Conservation (phyloP, 495 filamentous ascomycete species). For the Trichoderma erinaceum region DNA sequence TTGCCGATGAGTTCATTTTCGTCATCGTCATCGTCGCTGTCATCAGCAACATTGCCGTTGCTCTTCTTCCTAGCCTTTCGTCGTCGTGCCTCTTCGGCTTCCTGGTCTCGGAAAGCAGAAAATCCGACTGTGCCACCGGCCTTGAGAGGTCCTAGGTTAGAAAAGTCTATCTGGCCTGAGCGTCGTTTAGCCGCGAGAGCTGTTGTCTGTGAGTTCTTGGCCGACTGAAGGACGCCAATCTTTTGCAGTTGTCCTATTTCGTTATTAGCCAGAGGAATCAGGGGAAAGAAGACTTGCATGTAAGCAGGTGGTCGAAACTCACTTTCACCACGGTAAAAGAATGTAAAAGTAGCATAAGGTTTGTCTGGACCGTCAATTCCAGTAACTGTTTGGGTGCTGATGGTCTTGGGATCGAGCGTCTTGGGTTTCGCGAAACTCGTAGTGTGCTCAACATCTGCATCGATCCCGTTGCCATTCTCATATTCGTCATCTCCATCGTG, state of each 20-base stretch:
- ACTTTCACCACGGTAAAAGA: slow-evolving; percentile 96
- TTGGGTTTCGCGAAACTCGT: slow-evolving; percentile 99
- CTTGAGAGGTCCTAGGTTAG: slow-evolving; percentile 77
- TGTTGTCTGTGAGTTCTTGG: slow-evolving; percentile 53
- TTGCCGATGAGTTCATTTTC: slow-evolving; percentile 58
- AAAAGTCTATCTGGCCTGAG: slow-evolving; percentile 73
- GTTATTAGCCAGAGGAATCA: slow-evolving; percentile 19
- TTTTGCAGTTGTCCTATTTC: slow-evolving; percentile 78
- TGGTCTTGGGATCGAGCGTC: slow-evolving; percentile 90
- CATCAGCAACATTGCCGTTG: slow-evolving; percentile 41
- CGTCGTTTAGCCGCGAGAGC: slow-evolving; percentile 58
- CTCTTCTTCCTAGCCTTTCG: slow-evolving; percentile 54
- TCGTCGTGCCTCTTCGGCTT: slow-evolving; percentile 40
- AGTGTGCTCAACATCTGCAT: slow-evolving; percentile 84
- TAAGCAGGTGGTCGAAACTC: slow-evolving; percentile 34
- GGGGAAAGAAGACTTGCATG: slow-evolving; percentile 30
- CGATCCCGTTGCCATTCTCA: slow-evolving; percentile 40
- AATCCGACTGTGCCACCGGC: slow-evolving; percentile 82
- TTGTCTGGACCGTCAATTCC: slow-evolving; percentile 95
- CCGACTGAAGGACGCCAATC: slow-evolving; percentile 73
- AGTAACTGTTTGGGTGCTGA: slow-evolving; percentile 96
- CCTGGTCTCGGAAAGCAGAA: slow-evolving; percentile 73
- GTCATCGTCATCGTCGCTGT: slow-evolving; percentile 69
- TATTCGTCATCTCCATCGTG: slow-evolving; percentile 83
- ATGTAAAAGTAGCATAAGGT: slow-evolving; percentile 95